Conservation (phyloP, 345 rosid genomes). For the Gossypium mustelinum region DNA sequence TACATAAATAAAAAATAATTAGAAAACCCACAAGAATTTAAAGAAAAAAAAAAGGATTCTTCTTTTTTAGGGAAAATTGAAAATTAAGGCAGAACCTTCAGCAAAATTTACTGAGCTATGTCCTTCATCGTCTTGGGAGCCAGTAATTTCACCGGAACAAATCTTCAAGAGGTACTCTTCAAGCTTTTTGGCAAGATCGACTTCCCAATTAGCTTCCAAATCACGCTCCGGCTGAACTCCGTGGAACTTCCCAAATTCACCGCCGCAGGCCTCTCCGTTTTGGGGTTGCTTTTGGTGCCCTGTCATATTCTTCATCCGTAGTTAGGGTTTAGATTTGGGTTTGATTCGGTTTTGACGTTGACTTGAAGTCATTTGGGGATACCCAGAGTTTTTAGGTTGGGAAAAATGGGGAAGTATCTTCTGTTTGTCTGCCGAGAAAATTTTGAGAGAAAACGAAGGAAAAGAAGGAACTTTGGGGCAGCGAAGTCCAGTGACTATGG, state of each 20-base stretch:
- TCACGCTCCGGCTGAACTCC: constrained; percentile 80
- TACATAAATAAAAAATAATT: background rate
- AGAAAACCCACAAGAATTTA: constrained; percentile 7
- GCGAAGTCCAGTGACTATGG: background rate
- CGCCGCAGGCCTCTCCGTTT: constrained; percentile 20
- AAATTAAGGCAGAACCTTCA: constrained; percentile 54
- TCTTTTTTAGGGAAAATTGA: too few relatives aligned
- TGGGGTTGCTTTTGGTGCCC: background rate
- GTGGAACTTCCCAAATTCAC: constrained; percentile 44
- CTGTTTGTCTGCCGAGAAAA: constrained; percentile 19
- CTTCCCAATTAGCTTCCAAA: constrained; percentile 90
- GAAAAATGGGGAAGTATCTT: background rate
- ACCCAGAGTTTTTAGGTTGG: constrained; percentile 15
- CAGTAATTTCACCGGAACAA: constrained; percentile 72
- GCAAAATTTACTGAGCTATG: constrained; percentile 66
- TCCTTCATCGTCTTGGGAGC: constrained; percentile 40
- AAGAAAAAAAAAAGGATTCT: background rate
- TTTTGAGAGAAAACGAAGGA: constrained; percentile 1
- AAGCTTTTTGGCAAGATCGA: constrained; percentile 75
- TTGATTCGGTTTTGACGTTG: background rate
- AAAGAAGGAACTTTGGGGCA: background rate
- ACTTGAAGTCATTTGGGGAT: constrained; percentile 17
- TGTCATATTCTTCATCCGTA: constrained; percentile 29
- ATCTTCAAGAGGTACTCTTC: constrained; percentile 86
- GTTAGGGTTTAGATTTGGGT: background rate